Base-by-base conservation (phyloP, 2,329 filamentous ascomycete genomes). In the Capronia epimyces region DNA sequence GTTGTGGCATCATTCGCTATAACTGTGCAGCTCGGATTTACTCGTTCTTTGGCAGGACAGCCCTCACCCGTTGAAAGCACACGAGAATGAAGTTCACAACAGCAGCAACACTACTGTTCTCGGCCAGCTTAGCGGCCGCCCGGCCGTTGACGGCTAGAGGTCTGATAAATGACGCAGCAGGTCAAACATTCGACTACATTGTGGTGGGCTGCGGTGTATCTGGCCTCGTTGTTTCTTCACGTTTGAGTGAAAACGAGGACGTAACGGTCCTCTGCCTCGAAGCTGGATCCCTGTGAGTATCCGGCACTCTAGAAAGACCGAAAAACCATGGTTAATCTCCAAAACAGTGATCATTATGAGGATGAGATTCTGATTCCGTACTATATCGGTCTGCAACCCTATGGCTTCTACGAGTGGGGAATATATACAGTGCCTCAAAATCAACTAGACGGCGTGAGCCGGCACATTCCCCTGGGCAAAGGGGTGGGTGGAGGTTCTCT, bases 401-500 rank as follows among this genome's bases (percentile, higher is more conserved):
- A 52, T 34, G 54, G 55, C 13, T 65, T 42, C 39, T 42, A 64
- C 49, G 63, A 64, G 39, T 65, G 62, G 62, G 52, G 56, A 13
- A 49, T 64, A 13, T 34, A 46, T 18, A 64, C 60, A 8, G 53
- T 58, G 8, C 63, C 64, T 18, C 63, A 66, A 32, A 52, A 31
- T 15, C 57, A 63, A 40, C 57, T 66, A 12, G 61, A 64, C 47
- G 61, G 62, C n/a, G 50, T 25, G n/a, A 39, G 52, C 18, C 56
- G 58, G 16, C 47, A 50, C 31, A 54, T 63, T 40, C 60, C 61
- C 12, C 57, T 60, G 27, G 65, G 63, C n/a, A 64, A 61, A 45
- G 66, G 64, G 5, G 62, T 71, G 16, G 69, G 71, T 12, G 70
- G 71, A 3, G 64, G 65, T 12, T 69, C 65, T 2, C 63, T 66